Percentiles rank a stretch among this genome's conserved stretches.
Evolutionary conservation across 2,329 filamentous ascomycete genomes (phyloP).

Genomic region (Emericellopsis atlantica): DNA sequence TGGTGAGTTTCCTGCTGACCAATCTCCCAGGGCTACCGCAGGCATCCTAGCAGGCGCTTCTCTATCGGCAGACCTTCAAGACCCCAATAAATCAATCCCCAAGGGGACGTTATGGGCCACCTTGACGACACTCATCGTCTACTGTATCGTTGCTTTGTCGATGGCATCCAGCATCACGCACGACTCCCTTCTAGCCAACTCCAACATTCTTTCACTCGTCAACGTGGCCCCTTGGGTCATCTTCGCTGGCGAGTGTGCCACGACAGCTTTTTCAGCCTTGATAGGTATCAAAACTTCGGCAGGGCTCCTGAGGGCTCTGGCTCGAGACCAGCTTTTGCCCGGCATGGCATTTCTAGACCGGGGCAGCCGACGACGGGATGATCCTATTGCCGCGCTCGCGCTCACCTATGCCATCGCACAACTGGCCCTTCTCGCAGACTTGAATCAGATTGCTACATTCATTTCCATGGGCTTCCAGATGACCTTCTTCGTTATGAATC

Average conservation of each 20-base stretch:
- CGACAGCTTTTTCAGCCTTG: slow-evolving; percentile 71
- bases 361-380: slow-evolving; percentile 59
- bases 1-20: neutral
- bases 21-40: slow-evolving; percentile 34
- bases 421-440: slow-evolving; percentile 66
- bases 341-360: slow-evolving; percentile 63
- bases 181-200: slow-evolving; percentile 58
- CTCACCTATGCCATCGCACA: slow-evolving; percentile 67
- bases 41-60: slow-evolving; percentile 62
- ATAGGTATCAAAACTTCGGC: slow-evolving; percentile 82
- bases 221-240: slow-evolving; percentile 64
- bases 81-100: slow-evolving; percentile 75
- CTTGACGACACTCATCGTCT: slow-evolving; percentile 61
- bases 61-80: slow-evolving; percentile 78
- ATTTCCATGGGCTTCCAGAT: slow-evolving; percentile 89
- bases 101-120: slow-evolving; percentile 73
- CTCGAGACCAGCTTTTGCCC: slow-evolving; percentile 66
- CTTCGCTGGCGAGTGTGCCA: slow-evolving; percentile 70
- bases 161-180: slow-evolving; percentile 68
- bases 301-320: slow-evolving; percentile 74
- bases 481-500: slow-evolving; percentile 81
- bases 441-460: slow-evolving; percentile 81
- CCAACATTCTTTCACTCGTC: slow-evolving; percentile 72
- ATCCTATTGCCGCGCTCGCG: slow-evolving; percentile 65
- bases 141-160: slow-evolving; percentile 63